Base-by-base conservation (phyloP, 2,329 filamentous ascomycete species). In the Paradendryphiella salina region DNA sequence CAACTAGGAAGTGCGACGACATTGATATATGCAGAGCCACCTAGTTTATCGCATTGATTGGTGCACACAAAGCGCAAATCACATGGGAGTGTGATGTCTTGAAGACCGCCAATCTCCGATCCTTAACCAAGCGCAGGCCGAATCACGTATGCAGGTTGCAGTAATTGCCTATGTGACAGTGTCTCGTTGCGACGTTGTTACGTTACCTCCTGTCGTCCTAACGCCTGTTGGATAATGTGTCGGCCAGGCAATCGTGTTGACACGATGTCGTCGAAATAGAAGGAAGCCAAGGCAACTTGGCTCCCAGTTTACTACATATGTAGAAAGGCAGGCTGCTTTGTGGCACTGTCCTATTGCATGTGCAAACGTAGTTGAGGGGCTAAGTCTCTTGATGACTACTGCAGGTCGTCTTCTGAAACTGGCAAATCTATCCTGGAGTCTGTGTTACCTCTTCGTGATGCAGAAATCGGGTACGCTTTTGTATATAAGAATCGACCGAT, bases 371-470 rank as follows among this genome's bases (percentile, higher is more conserved):
- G 26, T 28, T 33, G 50, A 47, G 60, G 60, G 57, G 60, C 61
- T 48, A 47, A 54, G 21, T 20, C 29, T 46, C 43, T 50, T 55
- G 50, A 56, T 56, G 46, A 57, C 47, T 47, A 33, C 46, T 51
- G 37, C 36, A 37, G 41, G 44, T 54, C 41, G 39, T 56, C 54
- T 54, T 34, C 61, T 61, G 59, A 63, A 65, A 65, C 55, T 21
- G 52, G 50, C 21, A 57, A 54, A 35, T 33, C 29, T 40, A 44
- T 52, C 36, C 31, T 21, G 50, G 17, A 36, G 41, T 28, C 31
- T 23, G 33, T 29, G 38, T 46, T 10, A 43, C 10, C 13, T 17
- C 21, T 54, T 23, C 13, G 37, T 29, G 13, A 28, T 23, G 29
- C 15, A 26, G 21, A 20, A 15, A n/a, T 11, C 14, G 29, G 29